Evolutionary conservation across 2,329 filamentous ascomycete genomes (phyloP).

Genomic region (Aciculosporium take): DNA sequence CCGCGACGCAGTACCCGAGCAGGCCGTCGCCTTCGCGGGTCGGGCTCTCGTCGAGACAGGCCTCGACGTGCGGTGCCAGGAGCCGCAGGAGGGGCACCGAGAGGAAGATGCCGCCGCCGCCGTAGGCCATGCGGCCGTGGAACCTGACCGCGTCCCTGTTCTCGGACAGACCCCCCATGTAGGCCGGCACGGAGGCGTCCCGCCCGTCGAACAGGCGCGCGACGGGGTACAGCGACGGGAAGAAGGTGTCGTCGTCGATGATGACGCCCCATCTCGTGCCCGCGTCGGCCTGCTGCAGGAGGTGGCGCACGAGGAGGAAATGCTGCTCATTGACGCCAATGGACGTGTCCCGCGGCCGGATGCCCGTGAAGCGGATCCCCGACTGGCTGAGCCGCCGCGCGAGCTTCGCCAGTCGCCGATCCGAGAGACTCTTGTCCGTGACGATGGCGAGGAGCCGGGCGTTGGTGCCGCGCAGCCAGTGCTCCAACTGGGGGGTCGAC

Average conservation of each 20-base stretch:
- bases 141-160: conserved; percentile 34
- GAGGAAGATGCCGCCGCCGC: conserved; percentile 46
- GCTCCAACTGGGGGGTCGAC: conserved; percentile 36
- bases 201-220: conserved; percentile 30
- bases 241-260: conserved; percentile 52
- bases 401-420: conserved; percentile 13
- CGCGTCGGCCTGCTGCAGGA: conserved; percentile 28
- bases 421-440: conserved; percentile 21
- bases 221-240: conserved; percentile 38
- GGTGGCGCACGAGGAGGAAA: conserved; percentile 38
- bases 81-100: conserved; percentile 35
- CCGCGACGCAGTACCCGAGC: conserved; percentile 42
- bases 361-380: conserved; percentile 21
- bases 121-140: conserved; percentile 46
- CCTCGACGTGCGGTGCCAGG: conserved; percentile 31
- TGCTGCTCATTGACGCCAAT: conserved; percentile 38
- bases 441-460: conserved; percentile 38
- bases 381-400: conserved; percentile 15
- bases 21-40: conserved; percentile 37
- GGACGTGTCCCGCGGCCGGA: conserved; percentile 18
- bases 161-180: conserved; percentile 45
- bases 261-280: conserved; percentile 40
- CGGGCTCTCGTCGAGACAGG: conserved; percentile 31
- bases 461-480: conserved; percentile 39
- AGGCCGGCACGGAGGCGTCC: conserved; percentile 34